Percentiles rank a stretch among this genome's conserved stretches.
phyloP scores from a whole-genome alignment of 768 basidiomycete species.

The Piloderma croceum region DNA sequence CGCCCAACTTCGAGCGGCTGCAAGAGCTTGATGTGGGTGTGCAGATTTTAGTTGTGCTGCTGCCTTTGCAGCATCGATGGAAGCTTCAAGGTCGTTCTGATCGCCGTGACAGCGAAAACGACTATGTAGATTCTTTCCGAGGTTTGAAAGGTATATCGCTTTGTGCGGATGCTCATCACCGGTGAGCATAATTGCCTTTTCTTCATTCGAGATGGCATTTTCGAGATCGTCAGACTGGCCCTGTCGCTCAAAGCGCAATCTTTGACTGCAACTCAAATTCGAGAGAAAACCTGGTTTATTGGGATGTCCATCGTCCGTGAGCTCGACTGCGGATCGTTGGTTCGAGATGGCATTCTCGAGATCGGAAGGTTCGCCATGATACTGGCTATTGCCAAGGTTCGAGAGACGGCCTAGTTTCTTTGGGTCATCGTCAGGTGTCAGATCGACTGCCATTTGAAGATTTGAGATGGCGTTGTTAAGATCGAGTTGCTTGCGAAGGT shows the following conservation, averaged over 20 bases:
- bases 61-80: conserved; percentile 2
- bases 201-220: conserved; percentile 2
- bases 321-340: too few relatives aligned
- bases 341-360: too few relatives aligned
- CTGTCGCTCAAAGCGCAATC: conserved; percentile 7
- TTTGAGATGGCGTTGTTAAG: conserved; percentile 6
- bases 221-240: conserved; percentile 9
- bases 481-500: conserved; percentile 2
- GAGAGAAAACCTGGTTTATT: too few relatives aligned
- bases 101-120: conserved; percentile 7
- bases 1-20: too few relatives aligned
- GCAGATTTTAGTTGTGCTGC: too few relatives aligned
- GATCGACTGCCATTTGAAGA: conserved; percentile 5
- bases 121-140: too few relatives aligned
- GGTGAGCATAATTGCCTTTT: conserved; percentile 8
- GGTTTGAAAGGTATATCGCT: conserved; percentile 1
- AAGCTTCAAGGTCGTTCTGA: conserved; percentile 4
- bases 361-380: too few relatives aligned
- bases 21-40: too few relatives aligned
- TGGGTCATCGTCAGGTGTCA: conserved; percentile 8
- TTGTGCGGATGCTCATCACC: conserved; percentile 3
- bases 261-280: conserved; percentile 4
- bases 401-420: conserved; percentile 1
- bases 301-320: too few relatives aligned
- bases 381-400: too few relatives aligned